Percentiles rank a stretch among this genome's conserved stretches.
These are phyloP conservation scores for Entophlyctis helioformis DNA, from an alignment of 192 early-diverging fungal species.

Conservation along the genomic window DNA sequence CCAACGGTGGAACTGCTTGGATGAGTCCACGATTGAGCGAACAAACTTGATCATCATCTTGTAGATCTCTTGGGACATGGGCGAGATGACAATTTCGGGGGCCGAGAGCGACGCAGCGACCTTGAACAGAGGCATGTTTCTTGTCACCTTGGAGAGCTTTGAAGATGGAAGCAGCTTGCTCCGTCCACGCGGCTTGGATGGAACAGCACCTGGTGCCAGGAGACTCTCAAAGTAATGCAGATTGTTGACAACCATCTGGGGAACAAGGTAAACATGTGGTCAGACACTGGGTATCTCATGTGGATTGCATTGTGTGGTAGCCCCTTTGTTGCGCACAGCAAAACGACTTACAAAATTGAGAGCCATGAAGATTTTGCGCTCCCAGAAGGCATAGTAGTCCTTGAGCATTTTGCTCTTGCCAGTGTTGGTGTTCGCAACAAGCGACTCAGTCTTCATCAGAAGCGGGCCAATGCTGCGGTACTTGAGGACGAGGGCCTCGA, in stretches of 20 bases:
- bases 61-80: slow-evolving; percentile 39
- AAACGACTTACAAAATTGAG: slow-evolving; percentile 30
- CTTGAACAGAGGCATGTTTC: slow-evolving; percentile 43
- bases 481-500: slow-evolving; percentile 38
- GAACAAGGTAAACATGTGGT: neutral
- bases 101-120: slow-evolving; percentile 44
- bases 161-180: too few species aligned
- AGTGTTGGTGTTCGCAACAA: slow-evolving; percentile 51
- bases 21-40: slow-evolving; percentile 42
- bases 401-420: slow-evolving; percentile 44
- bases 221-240: slow-evolving; percentile 31
- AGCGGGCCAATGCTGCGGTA: slow-evolving; percentile 48
- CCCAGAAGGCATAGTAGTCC: slow-evolving; percentile 52
- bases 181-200: too few species aligned
- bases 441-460: slow-evolving; percentile 50
- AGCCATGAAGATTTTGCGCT: slow-evolving; percentile 30
- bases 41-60: slow-evolving; percentile 53
- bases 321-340: neutral
- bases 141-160: too few species aligned
- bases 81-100: slow-evolving; percentile 47
- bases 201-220: slow-evolving; percentile 3
- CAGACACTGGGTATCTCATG: neutral
- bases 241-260: slow-evolving; percentile 46
- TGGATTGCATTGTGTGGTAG: too few species aligned
- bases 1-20: slow-evolving; percentile 53